phyloP scores from a whole-genome alignment of 805 yeast species.

The Priceomyces castillae region DNA sequence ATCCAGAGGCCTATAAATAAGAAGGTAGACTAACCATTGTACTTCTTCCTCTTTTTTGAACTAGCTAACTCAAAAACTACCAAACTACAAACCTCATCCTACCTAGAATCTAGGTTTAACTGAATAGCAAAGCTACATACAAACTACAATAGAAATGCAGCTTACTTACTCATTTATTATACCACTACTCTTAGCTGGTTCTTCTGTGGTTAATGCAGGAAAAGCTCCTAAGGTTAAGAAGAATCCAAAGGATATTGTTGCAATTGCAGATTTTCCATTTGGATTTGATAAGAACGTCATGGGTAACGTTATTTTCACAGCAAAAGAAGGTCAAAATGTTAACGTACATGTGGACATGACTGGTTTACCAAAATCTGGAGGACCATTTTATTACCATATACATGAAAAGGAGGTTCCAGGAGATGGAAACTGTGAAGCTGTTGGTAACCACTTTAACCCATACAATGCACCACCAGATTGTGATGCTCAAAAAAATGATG shows the following conservation, averaged over 20 bases:
- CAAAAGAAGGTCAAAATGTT: slow-evolving; percentile 57
- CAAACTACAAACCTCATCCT: background rate
- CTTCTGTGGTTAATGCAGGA: slow-evolving; percentile 21
- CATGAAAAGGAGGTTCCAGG: slow-evolving; percentile 55
- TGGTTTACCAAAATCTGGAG: slow-evolving; percentile 63
- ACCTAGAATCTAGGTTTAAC: background rate
- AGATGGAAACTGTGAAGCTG: slow-evolving; percentile 49
- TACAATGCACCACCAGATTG: slow-evolving; percentile 54
- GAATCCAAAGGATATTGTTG: slow-evolving; percentile 51
- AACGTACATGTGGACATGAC: slow-evolving; percentile 69
- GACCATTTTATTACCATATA: slow-evolving; percentile 69
- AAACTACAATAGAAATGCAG: slow-evolving; percentile 2
- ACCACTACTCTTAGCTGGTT: slow-evolving; percentile 2
- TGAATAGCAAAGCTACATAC: background rate
- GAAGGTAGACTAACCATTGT: background rate
- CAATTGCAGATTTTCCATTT: slow-evolving; percentile 54
- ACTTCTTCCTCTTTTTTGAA: background rate
- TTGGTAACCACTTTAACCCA: slow-evolving; percentile 64
- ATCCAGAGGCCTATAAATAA: background rate
- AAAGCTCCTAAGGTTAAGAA: slow-evolving; percentile 51
- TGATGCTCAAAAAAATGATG: slow-evolving; percentile 48
- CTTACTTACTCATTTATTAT: slow-evolving; percentile 3
- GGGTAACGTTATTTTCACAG: slow-evolving; percentile 57
- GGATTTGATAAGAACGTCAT: slow-evolving; percentile 40
- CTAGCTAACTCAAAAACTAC: background rate